A percentile compares a stretch with the other conserved stretches of the same genome.
phyloP scores from a whole-genome alignment of 2,329 filamentous ascomycete genomes.

The Aspergillus brunneoviolaceus region DNA sequence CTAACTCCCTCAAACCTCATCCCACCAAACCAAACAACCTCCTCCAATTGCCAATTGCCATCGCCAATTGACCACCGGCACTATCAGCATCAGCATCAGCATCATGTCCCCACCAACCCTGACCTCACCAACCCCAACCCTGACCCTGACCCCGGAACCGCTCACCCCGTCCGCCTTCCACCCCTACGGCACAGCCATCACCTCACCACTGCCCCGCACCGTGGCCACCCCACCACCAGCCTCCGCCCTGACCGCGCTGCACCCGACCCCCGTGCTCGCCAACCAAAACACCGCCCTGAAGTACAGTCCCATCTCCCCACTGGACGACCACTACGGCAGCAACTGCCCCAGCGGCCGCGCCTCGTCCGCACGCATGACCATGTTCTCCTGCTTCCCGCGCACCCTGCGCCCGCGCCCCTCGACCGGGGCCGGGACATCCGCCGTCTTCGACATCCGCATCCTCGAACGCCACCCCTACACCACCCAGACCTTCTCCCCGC shows the following conservation, averaged over 20 bases:
- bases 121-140: conserved; percentile 32
- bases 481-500: conserved; percentile 85
- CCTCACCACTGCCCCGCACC: conserved; percentile 64
- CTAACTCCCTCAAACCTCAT: background rate
- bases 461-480: conserved; percentile 93
- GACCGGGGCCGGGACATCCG: no score
- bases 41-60: no score
- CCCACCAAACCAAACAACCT: no score
- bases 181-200: conserved; percentile 78
- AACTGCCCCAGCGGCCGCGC: conserved; percentile 43
- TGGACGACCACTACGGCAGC: conserved; percentile 65
- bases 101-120: conserved; percentile 36
- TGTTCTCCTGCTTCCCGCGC: conserved; percentile 82
- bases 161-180: conserved; percentile 70
- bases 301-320: conserved; percentile 74
- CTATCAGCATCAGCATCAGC: conserved; percentile 20
- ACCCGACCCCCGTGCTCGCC: conserved; percentile 58
- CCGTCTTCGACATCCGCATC: conserved; percentile 65
- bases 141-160: conserved; percentile 59
- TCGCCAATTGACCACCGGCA: background rate
- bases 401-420: conserved; percentile 41
- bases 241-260: conserved; percentile 45
- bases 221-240: conserved; percentile 46
- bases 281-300: conserved; percentile 92
- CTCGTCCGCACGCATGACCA: conserved; percentile 69